Percentiles rank a stretch among this genome's conserved stretches.
phyloP scores from a whole-genome alignment of 2,329 filamentous ascomycete species.

The Hymenoscyphus albidus region DNA sequence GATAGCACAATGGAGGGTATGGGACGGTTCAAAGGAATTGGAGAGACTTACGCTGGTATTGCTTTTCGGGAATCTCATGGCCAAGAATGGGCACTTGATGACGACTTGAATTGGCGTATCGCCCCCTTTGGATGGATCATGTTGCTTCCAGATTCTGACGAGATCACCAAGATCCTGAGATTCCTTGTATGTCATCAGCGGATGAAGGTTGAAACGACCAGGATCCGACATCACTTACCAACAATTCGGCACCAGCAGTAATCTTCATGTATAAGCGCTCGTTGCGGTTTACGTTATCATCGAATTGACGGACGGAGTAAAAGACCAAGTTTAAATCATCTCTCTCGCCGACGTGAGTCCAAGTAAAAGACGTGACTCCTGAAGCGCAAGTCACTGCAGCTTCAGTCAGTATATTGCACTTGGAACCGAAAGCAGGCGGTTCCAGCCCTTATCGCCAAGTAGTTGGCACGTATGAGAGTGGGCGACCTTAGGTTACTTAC shows the following conservation, averaged over 20 bases:
- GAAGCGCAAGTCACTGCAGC: conserved; percentile 18
- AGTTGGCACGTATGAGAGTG: no score
- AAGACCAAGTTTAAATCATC: conserved; percentile 31
- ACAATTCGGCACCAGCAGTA: conserved; percentile 38
- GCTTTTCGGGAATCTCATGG: conserved; percentile 35
- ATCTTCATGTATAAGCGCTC: conserved; percentile 37
- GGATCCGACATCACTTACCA: conserved; percentile 37
- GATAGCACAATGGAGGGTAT: background rate
- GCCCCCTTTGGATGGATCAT: conserved; percentile 17
- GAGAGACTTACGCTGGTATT: conserved; percentile 24
- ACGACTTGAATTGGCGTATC: conserved; percentile 35
- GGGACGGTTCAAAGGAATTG: background rate
- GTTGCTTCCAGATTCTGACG: conserved; percentile 19
- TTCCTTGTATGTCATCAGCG: conserved; percentile 25
- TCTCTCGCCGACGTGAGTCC: conserved; percentile 30
- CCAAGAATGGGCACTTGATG: conserved; percentile 34
- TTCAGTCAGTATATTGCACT: background rate
- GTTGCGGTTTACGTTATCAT: conserved; percentile 22
- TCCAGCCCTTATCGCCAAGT: no score
- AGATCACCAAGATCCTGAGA: conserved; percentile 31
- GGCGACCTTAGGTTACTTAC: background rate
- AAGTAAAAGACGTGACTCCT: conserved; percentile 24
- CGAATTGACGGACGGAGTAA: conserved; percentile 21
- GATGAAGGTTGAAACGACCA: background rate
- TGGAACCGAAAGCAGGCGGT: background rate